Evolutionary conservation across 768 basidiomycete genomes (phyloP), one percentile per base, ranked within the genome.

Genomic region (Suillus clintonianus): DNA sequence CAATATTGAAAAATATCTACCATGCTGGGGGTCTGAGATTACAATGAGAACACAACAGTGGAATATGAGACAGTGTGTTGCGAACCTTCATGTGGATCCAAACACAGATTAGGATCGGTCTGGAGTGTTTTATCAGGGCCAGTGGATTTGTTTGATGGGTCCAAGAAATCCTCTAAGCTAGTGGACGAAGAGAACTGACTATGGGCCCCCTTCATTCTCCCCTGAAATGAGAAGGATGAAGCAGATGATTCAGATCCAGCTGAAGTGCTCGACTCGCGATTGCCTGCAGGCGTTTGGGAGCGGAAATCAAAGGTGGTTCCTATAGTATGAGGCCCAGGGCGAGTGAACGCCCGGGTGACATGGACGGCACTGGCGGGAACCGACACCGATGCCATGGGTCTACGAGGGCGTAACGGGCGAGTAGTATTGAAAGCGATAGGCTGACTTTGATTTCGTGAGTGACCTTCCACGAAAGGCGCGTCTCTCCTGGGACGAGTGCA

Each of bases 111-210:
- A 13, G 47, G 11, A 5, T 30, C 39, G 10, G 56, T 24, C 39
- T 57, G 11, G 15, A 41, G 17, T 5, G 37, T 13, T 17, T 11
- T 39, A 27, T 39, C 37, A 30, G 37, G 24, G 17, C n/a, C 27
- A 57, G 5, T 7, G 5, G 24, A 41, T 27, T 41, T 57, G 6
- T 17, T 19, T 30, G 15, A 17, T 17, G 39, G 37, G 17, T 41
- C 69, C 34, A 70, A 65, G 39, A 78, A 76, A n/a, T 82, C 79
- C 36, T 81, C 81, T n/a, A 81, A 62, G 66, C 80, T 83, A 37
- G 81, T 82, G 47, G 76, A 74, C 2, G 82, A 81, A 7, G 83
- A 82, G 11, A 72, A 62, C 64, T 78, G 75, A 41, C 77, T 75
- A 4, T 71, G 48, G 8, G 66, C 71, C 19, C 62, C 67, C 55